These are phyloP conservation scores for Podospora anserina DNA, from an alignment of 495 filamentous ascomycete species.

Conservation along the genomic window DNA sequence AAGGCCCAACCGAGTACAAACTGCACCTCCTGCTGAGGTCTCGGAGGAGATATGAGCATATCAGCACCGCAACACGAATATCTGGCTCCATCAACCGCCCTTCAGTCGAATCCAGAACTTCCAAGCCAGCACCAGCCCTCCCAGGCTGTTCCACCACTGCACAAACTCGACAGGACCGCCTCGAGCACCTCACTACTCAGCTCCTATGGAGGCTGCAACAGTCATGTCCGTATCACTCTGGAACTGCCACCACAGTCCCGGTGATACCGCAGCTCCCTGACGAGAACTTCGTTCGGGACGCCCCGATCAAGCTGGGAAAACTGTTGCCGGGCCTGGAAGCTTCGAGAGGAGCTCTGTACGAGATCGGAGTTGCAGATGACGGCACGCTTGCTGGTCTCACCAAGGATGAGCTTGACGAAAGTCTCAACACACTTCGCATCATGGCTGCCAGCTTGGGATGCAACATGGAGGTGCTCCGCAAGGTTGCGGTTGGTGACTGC, in stretches of 20 bases:
- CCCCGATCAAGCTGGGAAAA: slow-evolving; percentile 57
- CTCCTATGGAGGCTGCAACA: slow-evolving; percentile 93
- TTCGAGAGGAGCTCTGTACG: slow-evolving; percentile 88
- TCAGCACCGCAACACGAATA: slow-evolving; percentile 44
- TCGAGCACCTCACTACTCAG: slow-evolving; percentile 91
- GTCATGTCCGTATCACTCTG: slow-evolving; percentile 83
- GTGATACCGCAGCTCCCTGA: slow-evolving; percentile 72
- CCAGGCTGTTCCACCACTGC: slow-evolving; percentile 35
- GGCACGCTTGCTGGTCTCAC: slow-evolving; percentile 88
- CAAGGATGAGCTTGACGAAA: slow-evolving; percentile 87
- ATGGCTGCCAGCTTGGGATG: slow-evolving; percentile 95
- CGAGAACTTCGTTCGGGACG: slow-evolving; percentile 49
- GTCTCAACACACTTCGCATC: slow-evolving; percentile 70
- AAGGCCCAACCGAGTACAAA: slow-evolving; percentile 95
- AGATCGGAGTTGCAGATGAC: slow-evolving; percentile 95
- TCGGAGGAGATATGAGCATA: slow-evolving; percentile 65
- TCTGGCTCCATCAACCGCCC: slow-evolving; percentile 57
- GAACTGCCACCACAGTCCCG: slow-evolving; percentile 60
- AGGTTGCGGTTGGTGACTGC: slow-evolving; percentile 81
- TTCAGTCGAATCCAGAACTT: slow-evolving; percentile 57
- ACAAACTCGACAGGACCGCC: slow-evolving; percentile 71
- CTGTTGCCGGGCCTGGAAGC: slow-evolving; percentile 82
- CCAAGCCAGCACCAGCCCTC: slow-evolving; percentile 28
- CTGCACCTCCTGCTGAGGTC: slow-evolving; percentile 84
- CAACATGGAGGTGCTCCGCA: slow-evolving; percentile 75